phyloP scores from a whole-genome alignment of 225 moss, liverwort and hornwort species.

The Rhytidiadelphus loreus region DNA sequence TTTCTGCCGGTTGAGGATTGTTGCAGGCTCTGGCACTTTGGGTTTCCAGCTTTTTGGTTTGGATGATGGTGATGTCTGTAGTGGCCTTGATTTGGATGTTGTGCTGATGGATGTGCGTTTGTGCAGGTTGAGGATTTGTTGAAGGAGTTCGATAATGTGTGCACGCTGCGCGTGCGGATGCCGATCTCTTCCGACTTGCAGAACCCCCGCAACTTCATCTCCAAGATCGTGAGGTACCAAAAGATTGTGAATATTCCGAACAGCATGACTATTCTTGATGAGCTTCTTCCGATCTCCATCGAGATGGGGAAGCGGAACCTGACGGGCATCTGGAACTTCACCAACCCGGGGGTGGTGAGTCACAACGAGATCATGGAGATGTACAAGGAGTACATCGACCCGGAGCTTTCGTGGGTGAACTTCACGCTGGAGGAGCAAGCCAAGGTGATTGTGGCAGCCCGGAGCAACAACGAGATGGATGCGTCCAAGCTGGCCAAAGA shows the following conservation, averaged over 20 bases:
- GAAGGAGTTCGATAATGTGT: slow-evolving; percentile 44
- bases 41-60: not conserved
- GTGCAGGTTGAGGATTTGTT: slow-evolving; percentile 36
- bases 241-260: slow-evolving; percentile 52
- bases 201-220: slow-evolving; percentile 43
- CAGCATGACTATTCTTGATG: slow-evolving; percentile 50
- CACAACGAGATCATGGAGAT: slow-evolving; percentile 58
- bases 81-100: not conserved
- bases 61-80: not conserved
- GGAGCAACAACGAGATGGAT: slow-evolving; percentile 52
- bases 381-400: slow-evolving; percentile 47
- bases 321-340: slow-evolving; percentile 54
- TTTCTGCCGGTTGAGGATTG: not conserved
- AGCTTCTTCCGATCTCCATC: slow-evolving; percentile 35
- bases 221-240: slow-evolving; percentile 46
- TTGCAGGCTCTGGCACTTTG: not conserved
- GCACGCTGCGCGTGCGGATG: slow-evolving; percentile 39
- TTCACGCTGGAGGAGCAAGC: slow-evolving; percentile 46
- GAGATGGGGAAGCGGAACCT: slow-evolving; percentile 46
- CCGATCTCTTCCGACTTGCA: slow-evolving; percentile 36
- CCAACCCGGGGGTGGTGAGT: slow-evolving; percentile 45
- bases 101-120: not conserved
- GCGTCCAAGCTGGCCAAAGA: slow-evolving; percentile 38
- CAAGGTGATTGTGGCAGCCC: slow-evolving; percentile 43
- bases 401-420: slow-evolving; percentile 33